A percentile compares a stretch with the other conserved stretches of the same genome.
These are phyloP conservation scores for Agaricus subrufescens DNA, from an alignment of 768 basidiomycete genomes.

Conservation along the genomic window DNA sequence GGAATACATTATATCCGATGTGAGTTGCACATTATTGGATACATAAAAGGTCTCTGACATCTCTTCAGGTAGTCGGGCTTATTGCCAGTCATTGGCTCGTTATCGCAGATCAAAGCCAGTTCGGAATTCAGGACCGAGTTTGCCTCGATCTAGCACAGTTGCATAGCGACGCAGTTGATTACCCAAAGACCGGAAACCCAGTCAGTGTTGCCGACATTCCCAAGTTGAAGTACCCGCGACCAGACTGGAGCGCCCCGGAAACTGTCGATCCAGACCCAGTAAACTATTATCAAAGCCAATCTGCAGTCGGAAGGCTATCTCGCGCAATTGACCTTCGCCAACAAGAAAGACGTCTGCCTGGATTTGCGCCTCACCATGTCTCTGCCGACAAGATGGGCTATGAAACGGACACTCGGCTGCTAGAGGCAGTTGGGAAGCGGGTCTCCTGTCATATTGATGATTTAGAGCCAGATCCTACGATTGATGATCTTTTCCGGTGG, in stretches of 20 bases:
- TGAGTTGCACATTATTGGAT: conserved; percentile 16
- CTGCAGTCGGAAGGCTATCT: conserved; percentile 58
- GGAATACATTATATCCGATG: conserved; percentile 63
- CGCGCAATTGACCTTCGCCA: conserved; percentile 48
- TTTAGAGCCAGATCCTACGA: conserved; percentile 4
- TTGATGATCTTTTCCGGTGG: conserved; percentile 26
- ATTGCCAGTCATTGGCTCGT: conserved; percentile 58
- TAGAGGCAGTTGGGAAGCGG: neutral
- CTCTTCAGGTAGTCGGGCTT: conserved; percentile 48
- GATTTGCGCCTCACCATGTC: neutral
- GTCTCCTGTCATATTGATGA: neutral
- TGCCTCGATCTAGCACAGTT: conserved; percentile 49
- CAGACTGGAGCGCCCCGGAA: conserved; percentile 67
- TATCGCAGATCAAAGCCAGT: conserved; percentile 49
- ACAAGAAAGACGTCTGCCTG: conserved; percentile 19
- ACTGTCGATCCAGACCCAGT: conserved; percentile 29
- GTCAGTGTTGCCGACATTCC: conserved; percentile 38
- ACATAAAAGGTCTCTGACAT: neutral
- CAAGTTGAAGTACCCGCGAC: conserved; percentile 32
- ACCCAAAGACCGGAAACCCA: conserved; percentile 50
- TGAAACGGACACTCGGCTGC: neutral
- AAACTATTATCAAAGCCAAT: conserved; percentile 45
- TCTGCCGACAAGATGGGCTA: neutral
- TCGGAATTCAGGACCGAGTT: conserved; percentile 42
- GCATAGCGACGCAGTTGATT: conserved; percentile 63